Percentiles rank a stretch among this genome's conserved stretches.
These are phyloP conservation scores for Talaromyces rugulosus DNA, from an alignment of 2,329 filamentous ascomycete species.

Conservation along the genomic window DNA sequence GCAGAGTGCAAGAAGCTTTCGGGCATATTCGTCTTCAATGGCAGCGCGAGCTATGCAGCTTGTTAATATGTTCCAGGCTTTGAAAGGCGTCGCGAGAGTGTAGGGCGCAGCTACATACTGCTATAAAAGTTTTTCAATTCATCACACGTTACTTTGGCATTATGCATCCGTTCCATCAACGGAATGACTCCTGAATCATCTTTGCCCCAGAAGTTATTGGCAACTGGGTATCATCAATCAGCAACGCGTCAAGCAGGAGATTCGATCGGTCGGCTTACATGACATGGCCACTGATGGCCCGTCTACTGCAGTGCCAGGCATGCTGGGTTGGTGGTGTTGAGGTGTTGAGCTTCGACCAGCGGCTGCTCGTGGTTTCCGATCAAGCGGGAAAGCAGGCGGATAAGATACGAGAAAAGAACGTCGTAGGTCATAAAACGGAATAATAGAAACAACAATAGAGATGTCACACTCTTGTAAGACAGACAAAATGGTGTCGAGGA, in stretches of 20 bases:
- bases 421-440: background rate
- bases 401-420: background rate
- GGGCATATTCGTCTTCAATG: constrained; percentile 94
- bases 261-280: constrained; percentile 45
- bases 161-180: constrained; percentile 88
- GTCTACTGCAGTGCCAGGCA: constrained; percentile 60
- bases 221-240: constrained; percentile 58
- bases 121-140: constrained; percentile 89
- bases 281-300: constrained; percentile 64
- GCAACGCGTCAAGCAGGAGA: constrained; percentile 19
- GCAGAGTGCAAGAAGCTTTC: constrained; percentile 79
- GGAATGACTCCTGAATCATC: constrained; percentile 93
- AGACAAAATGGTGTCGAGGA: background rate
- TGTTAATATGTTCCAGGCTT: background rate
- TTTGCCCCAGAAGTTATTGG: constrained; percentile 99
- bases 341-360: constrained; percentile 32
- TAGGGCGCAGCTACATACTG: constrained; percentile 49
- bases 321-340: constrained; percentile 29
- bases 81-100: background rate
- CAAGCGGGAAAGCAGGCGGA: background rate
- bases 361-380: constrained; percentile 25
- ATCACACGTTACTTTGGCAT: constrained; percentile 90
- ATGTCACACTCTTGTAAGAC: background rate
- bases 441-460: background rate
- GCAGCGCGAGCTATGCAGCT: constrained; percentile 67